These are phyloP conservation scores for Anthracocystis walkeri DNA, from an alignment of 1,284 basidiomycete genomes.

Conservation along the genomic window DNA sequence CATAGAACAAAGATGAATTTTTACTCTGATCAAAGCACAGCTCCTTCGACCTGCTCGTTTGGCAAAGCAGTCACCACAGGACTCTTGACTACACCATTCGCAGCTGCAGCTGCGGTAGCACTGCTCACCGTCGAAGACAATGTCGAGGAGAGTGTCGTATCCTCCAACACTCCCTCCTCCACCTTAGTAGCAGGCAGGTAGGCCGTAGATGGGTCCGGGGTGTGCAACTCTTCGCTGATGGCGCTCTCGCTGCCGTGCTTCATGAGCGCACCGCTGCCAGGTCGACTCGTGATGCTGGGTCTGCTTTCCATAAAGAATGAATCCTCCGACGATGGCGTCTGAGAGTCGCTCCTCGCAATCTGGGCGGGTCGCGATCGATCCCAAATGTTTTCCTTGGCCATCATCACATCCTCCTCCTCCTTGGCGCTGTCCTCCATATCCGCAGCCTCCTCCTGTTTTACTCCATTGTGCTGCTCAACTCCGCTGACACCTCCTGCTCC, in stretches of 20 bases:
- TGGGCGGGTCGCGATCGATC: slow-evolving; percentile 19
- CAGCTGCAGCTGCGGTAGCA: slow-evolving; percentile 7
- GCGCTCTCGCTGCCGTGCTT: slow-evolving; percentile 52
- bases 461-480: neutral
- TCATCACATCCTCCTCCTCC: neutral
- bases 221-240: slow-evolving; percentile 48
- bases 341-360: slow-evolving; percentile 34
- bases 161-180: slow-evolving; percentile 11
- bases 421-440: slow-evolving; percentile 1
- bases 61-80: slow-evolving; percentile 20
- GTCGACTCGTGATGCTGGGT: slow-evolving; percentile 27
- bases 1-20: neutral
- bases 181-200: slow-evolving; percentile 27
- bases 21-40: neutral
- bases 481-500: neutral
- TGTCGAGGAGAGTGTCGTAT: slow-evolving; percentile 14
- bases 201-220: slow-evolving; percentile 36
- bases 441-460: neutral
- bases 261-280: slow-evolving; percentile 38
- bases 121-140: slow-evolving; percentile 17
- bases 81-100: slow-evolving; percentile 3
- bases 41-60: neutral
- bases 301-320: slow-evolving; percentile 41
- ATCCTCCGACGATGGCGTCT: slow-evolving; percentile 47
- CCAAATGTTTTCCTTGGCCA: slow-evolving; percentile 11